Evolutionary conservation across 192 early-diverging fungal species (phyloP), one percentile per base, ranked within the genome.

Genomic region (Coemansia sp.): DNA sequence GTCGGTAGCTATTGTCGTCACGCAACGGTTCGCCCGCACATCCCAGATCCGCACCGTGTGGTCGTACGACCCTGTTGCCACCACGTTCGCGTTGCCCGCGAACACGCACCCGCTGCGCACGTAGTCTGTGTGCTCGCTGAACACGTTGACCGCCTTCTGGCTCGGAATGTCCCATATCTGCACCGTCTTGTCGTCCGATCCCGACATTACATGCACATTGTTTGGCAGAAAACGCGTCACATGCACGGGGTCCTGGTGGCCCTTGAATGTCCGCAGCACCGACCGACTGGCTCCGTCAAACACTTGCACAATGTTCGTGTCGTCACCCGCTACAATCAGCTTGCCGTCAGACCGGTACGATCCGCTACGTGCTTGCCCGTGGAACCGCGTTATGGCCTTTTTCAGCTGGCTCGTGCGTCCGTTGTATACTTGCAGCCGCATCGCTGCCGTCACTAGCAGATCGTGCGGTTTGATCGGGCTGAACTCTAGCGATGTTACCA

Each of bases 1-100:
- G 24, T 85, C 93, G 58, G 93, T 92, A 37, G 85, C 64, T 80
- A 97, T 89, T 5, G 87, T 90, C 69, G 91, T 86, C 13, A 82
- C 82, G 79, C 92, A 90, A 16, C 54, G 57, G 59, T 89, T 86
- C 23, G 89, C 78, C 26, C 96, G 87, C 65, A 89, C 71, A 75
- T 99, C 97, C 93, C 93, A 99, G 18, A 98, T 77, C 62, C 88
- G 88, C 26, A 98, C 88, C 23, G 93, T 94, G 65, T 96, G 93
- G 81, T 99, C 97, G 66, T 99, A 99, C 1, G 95, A 96, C 7
- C 96, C 94, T 2, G 93, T 86, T 13, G 88, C 67, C 53, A 98
- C 68, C 61, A 98, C 57, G 45, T 92, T 84, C 41, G 91, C 89
- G 75, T 94, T 95, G 24, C 88, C 87, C 32, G 78, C 71, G 43